phyloP scores from a whole-genome alignment of 192 early-diverging fungal genomes.

The Entomortierella parvispora region DNA sequence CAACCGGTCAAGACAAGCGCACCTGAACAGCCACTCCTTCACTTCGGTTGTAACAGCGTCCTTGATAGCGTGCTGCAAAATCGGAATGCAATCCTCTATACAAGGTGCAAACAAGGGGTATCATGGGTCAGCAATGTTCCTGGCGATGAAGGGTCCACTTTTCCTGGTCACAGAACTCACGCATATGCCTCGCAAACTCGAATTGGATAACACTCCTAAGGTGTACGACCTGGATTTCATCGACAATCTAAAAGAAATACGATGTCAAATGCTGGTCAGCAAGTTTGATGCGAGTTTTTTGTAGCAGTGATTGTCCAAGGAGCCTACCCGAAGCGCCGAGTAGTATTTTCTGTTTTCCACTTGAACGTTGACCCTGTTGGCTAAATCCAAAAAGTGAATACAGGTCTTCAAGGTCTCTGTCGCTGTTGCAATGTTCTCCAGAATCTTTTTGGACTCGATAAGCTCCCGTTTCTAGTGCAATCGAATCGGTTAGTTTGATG shows the following conservation, averaged over 20 bases:
- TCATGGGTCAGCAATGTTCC: neutral
- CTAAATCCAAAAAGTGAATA: slow-evolving; percentile 88
- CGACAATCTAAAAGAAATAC: slow-evolving; percentile 77
- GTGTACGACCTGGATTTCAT: slow-evolving; percentile 81
- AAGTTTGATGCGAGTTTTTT: neutral
- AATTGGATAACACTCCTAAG: slow-evolving; percentile 81
- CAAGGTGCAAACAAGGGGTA: neutral
- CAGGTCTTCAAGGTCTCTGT: slow-evolving; percentile 83
- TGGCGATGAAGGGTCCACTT: neutral
- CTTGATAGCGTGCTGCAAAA: slow-evolving; percentile 88
- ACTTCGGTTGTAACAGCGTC: slow-evolving; percentile 87
- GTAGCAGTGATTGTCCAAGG: neutral
- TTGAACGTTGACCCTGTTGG: slow-evolving; percentile 82
- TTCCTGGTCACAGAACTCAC: slow-evolving; percentile 52
- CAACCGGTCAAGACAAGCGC: slow-evolving; percentile 4
- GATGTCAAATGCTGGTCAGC: neutral
- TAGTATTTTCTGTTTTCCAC: slow-evolving; percentile 90
- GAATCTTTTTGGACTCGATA: slow-evolving; percentile 79
- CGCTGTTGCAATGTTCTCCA: slow-evolving; percentile 89
- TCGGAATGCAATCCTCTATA: slow-evolving; percentile 86
- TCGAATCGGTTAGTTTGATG: no score
- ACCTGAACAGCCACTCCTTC: slow-evolving; percentile 93
- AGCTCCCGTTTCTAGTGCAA: slow-evolving; percentile 77
- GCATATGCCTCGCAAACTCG: slow-evolving; percentile 85
- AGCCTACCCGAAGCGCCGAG: slow-evolving; percentile 81